Evolutionary conservation across 2,329 filamentous ascomycete genomes (phyloP).

Genomic region (Colletotrichum musicola): DNA sequence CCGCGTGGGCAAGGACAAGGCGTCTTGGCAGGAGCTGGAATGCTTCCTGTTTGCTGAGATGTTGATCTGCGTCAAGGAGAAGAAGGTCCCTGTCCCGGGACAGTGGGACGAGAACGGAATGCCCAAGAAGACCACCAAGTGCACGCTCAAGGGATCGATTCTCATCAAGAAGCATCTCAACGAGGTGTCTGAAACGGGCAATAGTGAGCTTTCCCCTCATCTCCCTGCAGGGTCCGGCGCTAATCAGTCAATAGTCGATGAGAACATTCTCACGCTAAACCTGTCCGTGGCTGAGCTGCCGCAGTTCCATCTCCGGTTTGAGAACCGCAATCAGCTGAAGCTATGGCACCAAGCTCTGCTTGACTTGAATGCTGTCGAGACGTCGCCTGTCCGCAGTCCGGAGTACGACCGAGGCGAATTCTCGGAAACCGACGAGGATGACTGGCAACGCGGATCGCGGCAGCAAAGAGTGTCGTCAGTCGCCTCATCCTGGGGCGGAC

Average conservation of each 20-base stretch:
- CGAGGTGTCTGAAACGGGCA: constrained; percentile 80
- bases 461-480: constrained; percentile 83
- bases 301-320: constrained; percentile 93
- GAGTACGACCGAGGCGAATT: constrained; percentile 83
- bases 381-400: constrained; percentile 73
- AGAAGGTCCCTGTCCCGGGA: constrained; percentile 74
- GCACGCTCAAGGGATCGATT: constrained; percentile 96
- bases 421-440: constrained; percentile 90
- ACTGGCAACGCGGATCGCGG: constrained; percentile 74
- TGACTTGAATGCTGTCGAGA: constrained; percentile 82
- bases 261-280: constrained; percentile 87
- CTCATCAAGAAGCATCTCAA: constrained; percentile 98
- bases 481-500: constrained; percentile 84
- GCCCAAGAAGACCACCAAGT: constrained; percentile 77
- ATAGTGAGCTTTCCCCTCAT: constrained; percentile 46
- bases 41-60: constrained; percentile 98
- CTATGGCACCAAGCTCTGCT: constrained; percentile 89
- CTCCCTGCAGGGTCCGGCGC: constrained; percentile 42
- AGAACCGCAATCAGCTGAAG: constrained; percentile 85
- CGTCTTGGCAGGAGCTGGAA: constrained; percentile 97
- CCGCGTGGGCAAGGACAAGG: constrained; percentile 93
- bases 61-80: constrained; percentile 99
- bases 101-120: constrained; percentile 75
- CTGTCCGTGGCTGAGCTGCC: constrained; percentile 93
- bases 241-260: constrained; percentile 66